These are phyloP conservation scores for Fusarium floridanum DNA, from an alignment of 2,329 filamentous ascomycete species.

Conservation along the genomic window DNA sequence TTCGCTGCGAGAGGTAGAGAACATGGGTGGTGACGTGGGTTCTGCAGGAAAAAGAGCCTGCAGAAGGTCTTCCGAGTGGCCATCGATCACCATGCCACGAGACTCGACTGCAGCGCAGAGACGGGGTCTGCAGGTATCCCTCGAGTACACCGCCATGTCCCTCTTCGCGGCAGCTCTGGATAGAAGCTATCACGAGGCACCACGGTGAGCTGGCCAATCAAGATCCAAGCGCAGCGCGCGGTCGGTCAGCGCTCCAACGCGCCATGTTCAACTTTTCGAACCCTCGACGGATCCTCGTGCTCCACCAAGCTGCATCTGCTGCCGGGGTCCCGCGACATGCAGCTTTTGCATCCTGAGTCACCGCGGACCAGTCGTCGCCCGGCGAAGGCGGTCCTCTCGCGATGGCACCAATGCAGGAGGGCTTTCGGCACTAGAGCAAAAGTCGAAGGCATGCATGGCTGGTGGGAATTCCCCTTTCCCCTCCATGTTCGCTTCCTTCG, in stretches of 20 bases:
- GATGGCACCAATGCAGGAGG: conserved; percentile 43
- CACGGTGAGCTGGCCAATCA: conserved; percentile 34
- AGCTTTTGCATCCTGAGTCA: conserved; percentile 43
- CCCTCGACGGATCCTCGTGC: conserved; percentile 4
- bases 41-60: conserved; percentile 30
- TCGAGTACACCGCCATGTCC: conserved; percentile 31
- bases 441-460: conserved; percentile 19
- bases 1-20: not conserved
- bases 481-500: not conserved
- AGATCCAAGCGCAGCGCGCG: conserved; percentile 35
- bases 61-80: conserved; percentile 40
- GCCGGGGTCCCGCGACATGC: conserved; percentile 25
- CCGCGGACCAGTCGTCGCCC: conserved; percentile 43
- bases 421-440: conserved; percentile 29
- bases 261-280: conserved; percentile 9
- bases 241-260: conserved; percentile 39
- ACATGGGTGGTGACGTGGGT: not conserved
- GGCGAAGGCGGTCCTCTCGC: conserved; percentile 35
- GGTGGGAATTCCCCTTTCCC: conserved; percentile 16
- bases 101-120: conserved; percentile 8
- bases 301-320: conserved; percentile 9
- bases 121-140: conserved; percentile 26
- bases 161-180: not conserved
- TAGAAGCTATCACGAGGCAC: conserved; percentile 11
- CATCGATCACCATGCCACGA: conserved; percentile 29